These are phyloP conservation scores for Clarireedia monteithiana DNA, from an alignment of 2,329 filamentous ascomycete genomes.

Conservation along the genomic window DNA sequence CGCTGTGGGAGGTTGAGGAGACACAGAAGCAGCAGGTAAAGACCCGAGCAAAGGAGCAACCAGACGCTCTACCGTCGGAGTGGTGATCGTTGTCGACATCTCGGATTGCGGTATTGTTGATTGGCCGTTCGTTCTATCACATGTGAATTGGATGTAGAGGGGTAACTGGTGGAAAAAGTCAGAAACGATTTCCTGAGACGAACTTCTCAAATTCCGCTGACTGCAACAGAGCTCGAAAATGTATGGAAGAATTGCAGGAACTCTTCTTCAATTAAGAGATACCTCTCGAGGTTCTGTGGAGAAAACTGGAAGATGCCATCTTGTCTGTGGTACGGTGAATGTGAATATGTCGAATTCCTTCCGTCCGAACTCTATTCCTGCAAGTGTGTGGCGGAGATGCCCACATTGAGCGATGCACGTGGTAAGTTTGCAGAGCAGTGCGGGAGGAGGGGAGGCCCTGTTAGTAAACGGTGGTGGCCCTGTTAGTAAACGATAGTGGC, in stretches of 20 bases:
- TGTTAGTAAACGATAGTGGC: no score
- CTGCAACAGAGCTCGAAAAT: neutral
- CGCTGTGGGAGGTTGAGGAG: conserved; percentile 46
- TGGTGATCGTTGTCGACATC: conserved; percentile 27
- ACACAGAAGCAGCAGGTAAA: conserved; percentile 50
- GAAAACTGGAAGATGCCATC: neutral
- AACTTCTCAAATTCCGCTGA: neutral
- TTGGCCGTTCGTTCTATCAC: conserved; percentile 10
- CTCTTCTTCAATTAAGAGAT: conserved; percentile 1
- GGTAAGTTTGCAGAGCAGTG: no score
- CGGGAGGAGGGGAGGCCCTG: no score
- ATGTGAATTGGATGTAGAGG: conserved; percentile 12
- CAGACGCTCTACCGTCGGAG: conserved; percentile 41
- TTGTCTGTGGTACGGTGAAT: neutral
- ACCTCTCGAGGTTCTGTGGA: conserved; percentile 10
- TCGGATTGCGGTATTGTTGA: neutral
- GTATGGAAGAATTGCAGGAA: neutral
- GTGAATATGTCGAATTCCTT: neutral
- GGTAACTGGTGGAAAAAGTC: neutral
- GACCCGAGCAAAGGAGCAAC: conserved; percentile 51
- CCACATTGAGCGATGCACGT: no score
- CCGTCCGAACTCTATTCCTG: neutral
- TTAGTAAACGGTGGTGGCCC: no score
- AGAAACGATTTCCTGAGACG: neutral
- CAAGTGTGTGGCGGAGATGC: no score